Evolutionary conservation across 345 rosid genomes (phyloP).

Genomic region (Populus simonii): DNA sequence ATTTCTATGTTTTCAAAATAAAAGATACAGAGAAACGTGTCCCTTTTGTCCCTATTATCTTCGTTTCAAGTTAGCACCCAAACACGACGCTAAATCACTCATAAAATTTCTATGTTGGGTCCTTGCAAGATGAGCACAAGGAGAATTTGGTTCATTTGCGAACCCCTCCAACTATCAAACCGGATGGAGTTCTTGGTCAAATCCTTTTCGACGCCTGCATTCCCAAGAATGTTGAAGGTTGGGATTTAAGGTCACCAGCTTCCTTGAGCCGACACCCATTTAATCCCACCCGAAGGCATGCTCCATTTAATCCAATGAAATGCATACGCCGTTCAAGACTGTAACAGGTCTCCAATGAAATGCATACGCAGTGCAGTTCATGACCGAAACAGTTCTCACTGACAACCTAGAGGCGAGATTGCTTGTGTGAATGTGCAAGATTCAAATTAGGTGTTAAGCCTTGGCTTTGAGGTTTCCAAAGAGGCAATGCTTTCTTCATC

Average conservation of each 20-base stretch:
- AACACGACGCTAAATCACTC: no score
- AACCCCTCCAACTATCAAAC: slow-evolving; percentile 43
- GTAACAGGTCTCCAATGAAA: slow-evolving; percentile 44
- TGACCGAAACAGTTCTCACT: slow-evolving; percentile 44
- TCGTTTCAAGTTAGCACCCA: no score
- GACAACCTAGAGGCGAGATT: slow-evolving; percentile 12
- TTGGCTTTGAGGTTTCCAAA: neutral
- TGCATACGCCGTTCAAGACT: slow-evolving; percentile 78
- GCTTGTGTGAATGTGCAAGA: slow-evolving; percentile 4
- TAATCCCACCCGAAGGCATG: slow-evolving; percentile 34
- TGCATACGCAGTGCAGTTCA: slow-evolving; percentile 73
- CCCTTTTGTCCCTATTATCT: no score
- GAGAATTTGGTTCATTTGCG: slow-evolving; percentile 61
- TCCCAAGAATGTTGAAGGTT: slow-evolving; percentile 73
- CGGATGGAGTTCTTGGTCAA: slow-evolving; percentile 88
- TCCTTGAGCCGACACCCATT: slow-evolving; percentile 41
- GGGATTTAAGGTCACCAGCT: slow-evolving; percentile 65
- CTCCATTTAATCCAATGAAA: slow-evolving; percentile 59
- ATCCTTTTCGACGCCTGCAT: slow-evolving; percentile 80
- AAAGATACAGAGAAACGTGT: no score
- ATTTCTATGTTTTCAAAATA: no score
- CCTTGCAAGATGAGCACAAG: slow-evolving; percentile 54
- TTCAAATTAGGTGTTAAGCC: neutral
- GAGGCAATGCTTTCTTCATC: slow-evolving; percentile 1
- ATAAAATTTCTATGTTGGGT: slow-evolving; percentile 26